Conservation (phyloP, 441 rosid species). For the Pelargonium cotyledonis region DNA sequence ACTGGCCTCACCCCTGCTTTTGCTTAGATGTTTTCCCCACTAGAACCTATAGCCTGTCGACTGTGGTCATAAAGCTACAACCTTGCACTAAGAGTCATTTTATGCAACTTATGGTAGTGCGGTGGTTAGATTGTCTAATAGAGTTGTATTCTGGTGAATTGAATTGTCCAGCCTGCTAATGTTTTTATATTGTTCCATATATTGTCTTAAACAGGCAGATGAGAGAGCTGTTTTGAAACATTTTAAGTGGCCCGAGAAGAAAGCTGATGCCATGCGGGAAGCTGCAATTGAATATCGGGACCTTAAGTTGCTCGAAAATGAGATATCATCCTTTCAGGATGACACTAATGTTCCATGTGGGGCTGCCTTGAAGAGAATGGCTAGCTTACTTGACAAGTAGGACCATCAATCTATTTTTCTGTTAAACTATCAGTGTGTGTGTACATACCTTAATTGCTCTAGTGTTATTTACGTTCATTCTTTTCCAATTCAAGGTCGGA, state of each 20-base stretch:
- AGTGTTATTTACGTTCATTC: slow-evolving; percentile 12
- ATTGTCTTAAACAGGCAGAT: slow-evolving; percentile 52
- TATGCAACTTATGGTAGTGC: too few species aligned
- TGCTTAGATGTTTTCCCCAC: too few species aligned
- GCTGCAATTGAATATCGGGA: slow-evolving; percentile 81
- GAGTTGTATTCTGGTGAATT: slow-evolving; percentile 4
- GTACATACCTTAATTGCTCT: not conserved
- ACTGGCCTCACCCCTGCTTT: too few species aligned
- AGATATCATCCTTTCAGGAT: slow-evolving; percentile 55
- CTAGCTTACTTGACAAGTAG: slow-evolving; percentile 72
- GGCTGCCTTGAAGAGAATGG: slow-evolving; percentile 75
- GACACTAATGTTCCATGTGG: slow-evolving; percentile 44
- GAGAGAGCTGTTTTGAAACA: slow-evolving; percentile 88
- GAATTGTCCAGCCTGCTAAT: not conserved
- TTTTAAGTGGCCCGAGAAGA: slow-evolving; percentile 91
- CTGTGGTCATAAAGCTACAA: too few species aligned
- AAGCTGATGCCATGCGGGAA: slow-evolving; percentile 86
- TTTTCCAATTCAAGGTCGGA: slow-evolving; percentile 50
- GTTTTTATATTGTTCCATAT: not conserved
- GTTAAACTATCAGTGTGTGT: slow-evolving; percentile 3
- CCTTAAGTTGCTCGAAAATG: slow-evolving; percentile 57
- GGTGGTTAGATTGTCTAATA: not conserved
- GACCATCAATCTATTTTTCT: not conserved
- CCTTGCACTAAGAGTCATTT: too few species aligned
- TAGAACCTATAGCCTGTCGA: too few species aligned